A percentile compares a stretch with the other conserved stretches of the same genome.
Evolutionary conservation across 768 basidiomycete genomes (phyloP).

Genomic region (Dioszegia crocea): DNA sequence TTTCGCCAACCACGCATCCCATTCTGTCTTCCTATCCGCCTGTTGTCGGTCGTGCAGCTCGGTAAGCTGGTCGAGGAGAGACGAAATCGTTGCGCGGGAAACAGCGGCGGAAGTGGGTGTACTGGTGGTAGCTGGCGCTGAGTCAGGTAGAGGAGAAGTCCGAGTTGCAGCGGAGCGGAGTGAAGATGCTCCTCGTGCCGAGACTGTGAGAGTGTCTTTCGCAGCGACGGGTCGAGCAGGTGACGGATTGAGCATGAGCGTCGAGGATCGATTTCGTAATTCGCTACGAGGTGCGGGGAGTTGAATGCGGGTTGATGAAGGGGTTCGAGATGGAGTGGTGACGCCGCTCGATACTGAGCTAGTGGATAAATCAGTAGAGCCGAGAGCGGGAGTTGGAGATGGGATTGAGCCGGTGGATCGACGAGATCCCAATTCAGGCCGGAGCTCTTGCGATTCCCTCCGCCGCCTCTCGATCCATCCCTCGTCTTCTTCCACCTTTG

Average conservation of each 20-base stretch:
- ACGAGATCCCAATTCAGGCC: slow-evolving; percentile 12
- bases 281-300: neutral
- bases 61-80: slow-evolving; percentile 70
- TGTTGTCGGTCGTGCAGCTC: slow-evolving; percentile 80
- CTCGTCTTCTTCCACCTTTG: slow-evolving; percentile 15
- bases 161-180: slow-evolving; percentile 19
- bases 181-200: slow-evolving; percentile 31
- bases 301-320: neutral
- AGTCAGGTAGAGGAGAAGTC: slow-evolving; percentile 5
- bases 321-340: neutral
- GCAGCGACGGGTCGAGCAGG: slow-evolving; percentile 36
- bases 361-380: neutral
- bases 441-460: slow-evolving; percentile 4
- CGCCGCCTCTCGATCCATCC: slow-evolving; percentile 40
- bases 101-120: neutral
- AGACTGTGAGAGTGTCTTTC: slow-evolving; percentile 41
- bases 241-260: slow-evolving; percentile 31
- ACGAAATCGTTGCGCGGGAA: slow-evolving; percentile 57
- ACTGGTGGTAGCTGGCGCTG: neutral
- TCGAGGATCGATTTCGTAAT: slow-evolving; percentile 26
- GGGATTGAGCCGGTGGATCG: slow-evolving; percentile 22
- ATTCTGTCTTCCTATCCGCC: slow-evolving; percentile 60
- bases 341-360: neutral
- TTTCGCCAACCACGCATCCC: slow-evolving; percentile 76
- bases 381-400: neutral